Percentiles rank a stretch among this genome's conserved stretches.
phyloP scores from a whole-genome alignment of 2,329 filamentous ascomycete species.

The Aspergillus felis region DNA sequence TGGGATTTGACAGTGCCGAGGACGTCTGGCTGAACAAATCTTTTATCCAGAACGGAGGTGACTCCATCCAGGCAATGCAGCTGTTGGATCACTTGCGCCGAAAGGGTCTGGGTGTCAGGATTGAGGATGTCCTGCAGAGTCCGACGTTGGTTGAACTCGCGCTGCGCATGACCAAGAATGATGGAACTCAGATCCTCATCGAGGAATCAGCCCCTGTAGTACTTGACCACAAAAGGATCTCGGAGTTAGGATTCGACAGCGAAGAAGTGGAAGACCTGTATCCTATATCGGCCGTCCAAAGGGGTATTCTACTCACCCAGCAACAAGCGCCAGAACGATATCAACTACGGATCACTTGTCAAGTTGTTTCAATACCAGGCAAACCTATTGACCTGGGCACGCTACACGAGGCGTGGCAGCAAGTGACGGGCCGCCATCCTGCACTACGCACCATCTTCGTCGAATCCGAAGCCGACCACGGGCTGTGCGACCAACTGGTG shows the following conservation, averaged over 20 bases:
- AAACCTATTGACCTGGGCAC: not conserved
- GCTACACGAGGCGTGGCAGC: constrained; percentile 2
- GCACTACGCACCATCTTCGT: constrained; percentile 3
- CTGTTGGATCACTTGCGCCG: not conserved
- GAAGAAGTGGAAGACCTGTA: constrained; percentile 31
- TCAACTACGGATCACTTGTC: not conserved
- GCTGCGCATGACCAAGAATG: not conserved
- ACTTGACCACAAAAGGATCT: not conserved
- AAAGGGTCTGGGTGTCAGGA: not conserved
- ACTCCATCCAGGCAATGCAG: constrained; percentile 1
- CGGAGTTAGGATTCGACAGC: not conserved
- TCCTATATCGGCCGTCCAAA: constrained; percentile 36
- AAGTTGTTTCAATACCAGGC: not conserved
- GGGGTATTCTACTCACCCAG: constrained; percentile 20
- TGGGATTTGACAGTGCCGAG: not conserved
- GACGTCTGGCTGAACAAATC: not conserved
- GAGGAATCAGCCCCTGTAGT: not conserved
- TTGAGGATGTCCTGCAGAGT: not conserved
- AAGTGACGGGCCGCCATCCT: constrained; percentile 3
- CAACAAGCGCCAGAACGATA: not conserved
- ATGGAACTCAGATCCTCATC: not conserved
- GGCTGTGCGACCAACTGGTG: constrained; percentile 1
- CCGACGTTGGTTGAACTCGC: not conserved
- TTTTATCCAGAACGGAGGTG: not conserved
- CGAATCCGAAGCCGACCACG: not conserved